phyloP scores from a whole-genome alignment of 2,329 filamentous ascomycete species.

The Microsporum audouinii region DNA sequence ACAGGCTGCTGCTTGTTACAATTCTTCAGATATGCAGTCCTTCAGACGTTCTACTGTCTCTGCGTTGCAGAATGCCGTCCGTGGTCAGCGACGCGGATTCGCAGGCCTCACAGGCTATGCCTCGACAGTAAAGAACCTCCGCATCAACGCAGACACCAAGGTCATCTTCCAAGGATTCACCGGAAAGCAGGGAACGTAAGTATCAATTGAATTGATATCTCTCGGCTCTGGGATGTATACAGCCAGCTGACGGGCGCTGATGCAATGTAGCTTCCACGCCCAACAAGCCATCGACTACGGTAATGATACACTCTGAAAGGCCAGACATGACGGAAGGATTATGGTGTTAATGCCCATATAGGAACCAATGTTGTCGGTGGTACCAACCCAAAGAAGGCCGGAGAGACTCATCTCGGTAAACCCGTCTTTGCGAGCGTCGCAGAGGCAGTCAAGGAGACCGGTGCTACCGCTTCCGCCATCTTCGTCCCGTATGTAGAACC shows the following conservation, averaged over 20 bases:
- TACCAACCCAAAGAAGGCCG: slow-evolving; percentile 98
- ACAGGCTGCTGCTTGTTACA: slow-evolving; percentile 14
- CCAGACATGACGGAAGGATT: background rate
- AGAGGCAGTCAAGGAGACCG: slow-evolving; percentile 81
- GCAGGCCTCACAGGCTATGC: slow-evolving; percentile 51
- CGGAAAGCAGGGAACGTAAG: slow-evolving; percentile 87
- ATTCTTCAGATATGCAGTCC: slow-evolving; percentile 57
- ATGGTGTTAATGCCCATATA: slow-evolving; percentile 31
- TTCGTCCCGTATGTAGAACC: slow-evolving; percentile 66
- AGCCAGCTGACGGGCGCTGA: slow-evolving; percentile 11
- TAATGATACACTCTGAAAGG: slow-evolving; percentile 36
- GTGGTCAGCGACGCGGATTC: slow-evolving; percentile 54
- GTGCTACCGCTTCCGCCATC: slow-evolving; percentile 83
- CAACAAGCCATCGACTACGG: slow-evolving; percentile 97
- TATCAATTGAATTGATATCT: slow-evolving; percentile 19
- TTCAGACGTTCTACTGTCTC: slow-evolving; percentile 62
- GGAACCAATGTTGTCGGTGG: slow-evolving; percentile 96
- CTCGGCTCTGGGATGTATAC: background rate
- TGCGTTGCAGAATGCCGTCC: slow-evolving; percentile 54
- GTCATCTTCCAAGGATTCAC: slow-evolving; percentile 97
- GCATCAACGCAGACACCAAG: slow-evolving; percentile 86
- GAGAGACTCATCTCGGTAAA: slow-evolving; percentile 73
- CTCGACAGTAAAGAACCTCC: slow-evolving; percentile 69
- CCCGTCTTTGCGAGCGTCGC: slow-evolving; percentile 85
- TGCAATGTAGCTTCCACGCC: slow-evolving; percentile 69